Percentiles rank a stretch among this genome's conserved stretches.
These are phyloP conservation scores for Pascua sp. DNA, from an alignment of 1,284 basidiomycete species.

Conservation along the genomic window DNA sequence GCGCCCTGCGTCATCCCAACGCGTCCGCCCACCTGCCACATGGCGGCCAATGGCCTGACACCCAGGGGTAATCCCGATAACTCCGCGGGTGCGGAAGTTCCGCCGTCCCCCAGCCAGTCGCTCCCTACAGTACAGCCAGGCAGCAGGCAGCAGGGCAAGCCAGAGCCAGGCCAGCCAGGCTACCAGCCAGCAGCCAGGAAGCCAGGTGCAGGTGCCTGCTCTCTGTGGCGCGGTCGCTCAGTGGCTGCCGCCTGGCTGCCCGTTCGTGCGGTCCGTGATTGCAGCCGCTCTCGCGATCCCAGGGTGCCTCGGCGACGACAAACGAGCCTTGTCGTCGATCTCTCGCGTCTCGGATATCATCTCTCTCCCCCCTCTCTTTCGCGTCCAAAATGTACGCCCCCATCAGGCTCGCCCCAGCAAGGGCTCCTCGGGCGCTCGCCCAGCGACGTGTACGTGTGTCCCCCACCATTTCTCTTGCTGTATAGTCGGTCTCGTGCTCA, in stretches of 20 bases:
- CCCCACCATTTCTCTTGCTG: background rate
- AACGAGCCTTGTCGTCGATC: background rate
- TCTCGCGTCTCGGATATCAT: background rate
- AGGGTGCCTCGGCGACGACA: background rate
- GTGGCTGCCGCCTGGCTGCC: too few relatives aligned
- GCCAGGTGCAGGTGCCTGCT: too few relatives aligned
- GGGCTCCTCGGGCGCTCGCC: conserved; percentile 25
- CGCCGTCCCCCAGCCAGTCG: too few relatives aligned
- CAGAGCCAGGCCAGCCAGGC: too few relatives aligned
- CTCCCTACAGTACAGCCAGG: too few relatives aligned
- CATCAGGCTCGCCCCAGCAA: conserved; percentile 26
- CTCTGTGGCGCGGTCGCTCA: too few relatives aligned
- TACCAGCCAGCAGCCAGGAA: too few relatives aligned
- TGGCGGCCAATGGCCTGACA: background rate
- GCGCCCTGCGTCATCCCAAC: too few relatives aligned
- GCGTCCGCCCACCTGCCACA: too few relatives aligned
- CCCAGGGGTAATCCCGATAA: conserved; percentile 3
- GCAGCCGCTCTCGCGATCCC: background rate
- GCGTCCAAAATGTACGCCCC: conserved; percentile 32
- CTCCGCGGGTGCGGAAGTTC: background rate
- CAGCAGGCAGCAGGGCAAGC: too few relatives aligned
- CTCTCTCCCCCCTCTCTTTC: background rate
- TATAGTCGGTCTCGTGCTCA: background rate
- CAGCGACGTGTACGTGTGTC: conserved; percentile 38
- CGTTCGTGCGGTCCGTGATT: too few relatives aligned